Base-by-base conservation (phyloP, 495 filamentous ascomycete species). In the Thozetella sp. region DNA sequence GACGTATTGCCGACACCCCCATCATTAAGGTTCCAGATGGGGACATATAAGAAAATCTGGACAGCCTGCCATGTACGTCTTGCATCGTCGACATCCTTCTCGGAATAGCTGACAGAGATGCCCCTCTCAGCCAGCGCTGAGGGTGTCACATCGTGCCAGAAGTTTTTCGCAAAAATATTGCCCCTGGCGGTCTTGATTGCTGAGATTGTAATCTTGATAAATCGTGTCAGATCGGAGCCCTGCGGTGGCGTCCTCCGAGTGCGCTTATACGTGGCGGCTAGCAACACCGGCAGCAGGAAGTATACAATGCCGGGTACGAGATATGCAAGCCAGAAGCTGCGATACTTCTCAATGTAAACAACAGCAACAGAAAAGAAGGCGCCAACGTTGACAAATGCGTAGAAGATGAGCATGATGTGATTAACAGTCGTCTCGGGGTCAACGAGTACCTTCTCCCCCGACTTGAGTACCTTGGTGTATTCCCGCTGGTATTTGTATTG, bases 301-400 rank as follows among this genome's bases (percentile, higher is more conserved):
- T 81, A 84, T 22, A 84, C 66, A 43, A 77, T 69, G 6, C 64
- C 64, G 13, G 66, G 69, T 1, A 90, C 76, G 23, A 91, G 75
- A 65, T 83, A 92, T 15, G 84, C 88, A 0, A 79, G 80, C 88
- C 87, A 92, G 76, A 88, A 90, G 48, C 83, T 86, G 20, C 83
- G 72, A 62, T 87, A 80, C 57, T 78, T 66, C 71, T 92, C 90
- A 75, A 89, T 82, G 65, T 86, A 87, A 1, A 86, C 81, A 10
- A 86, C 90, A 2, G 84, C 85, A 55, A 92, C 76, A 19, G 82
- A 72, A n/a, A 86, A 86, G 19, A 93, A 80, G 2, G 87, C 83
- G 15, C 89, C 90, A 37, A 93, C 46, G 70, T 93, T 93, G 75
- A 93, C 89, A 65, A 83, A 88, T 22, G 79, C 73, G 68, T 91